These are phyloP conservation scores for Spergularia bocconei DNA, from an alignment of 148 eudicot species.

Conservation along the genomic window DNA sequence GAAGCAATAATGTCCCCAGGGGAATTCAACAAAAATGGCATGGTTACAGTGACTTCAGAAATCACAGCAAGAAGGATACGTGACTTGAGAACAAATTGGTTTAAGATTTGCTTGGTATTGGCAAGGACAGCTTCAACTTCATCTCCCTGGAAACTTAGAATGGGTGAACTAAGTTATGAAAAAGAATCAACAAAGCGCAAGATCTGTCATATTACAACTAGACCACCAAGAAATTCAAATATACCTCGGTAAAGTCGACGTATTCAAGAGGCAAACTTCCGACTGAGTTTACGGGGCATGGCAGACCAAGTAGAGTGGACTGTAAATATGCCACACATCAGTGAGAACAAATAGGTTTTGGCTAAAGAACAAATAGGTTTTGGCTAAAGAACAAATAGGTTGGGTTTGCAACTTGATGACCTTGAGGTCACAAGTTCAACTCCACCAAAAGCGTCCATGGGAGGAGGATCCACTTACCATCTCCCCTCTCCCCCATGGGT, in stretches of 20 bases:
- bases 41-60: not conserved
- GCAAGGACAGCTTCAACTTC: constrained; percentile 96
- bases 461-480: too few relatives aligned
- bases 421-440: too few relatives aligned
- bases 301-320: constrained; percentile 93
- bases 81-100: constrained; percentile 80
- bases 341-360: constrained; percentile 29
- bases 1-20: not conserved
- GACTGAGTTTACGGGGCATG: constrained; percentile 90
- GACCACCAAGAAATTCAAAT: constrained; percentile 3
- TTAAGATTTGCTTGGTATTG: constrained; percentile 85
- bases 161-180: constrained; percentile 9
- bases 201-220: not conserved
- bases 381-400: not conserved
- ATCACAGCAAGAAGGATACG: constrained; percentile 57
- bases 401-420: too few relatives aligned
- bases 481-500: too few relatives aligned
- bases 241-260: constrained; percentile 57
- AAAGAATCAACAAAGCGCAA: constrained; percentile 4
- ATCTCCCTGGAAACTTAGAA: constrained; percentile 54
- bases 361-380: not conserved
- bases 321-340: constrained; percentile 38
- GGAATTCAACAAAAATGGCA: not conserved
- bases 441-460: too few relatives aligned
- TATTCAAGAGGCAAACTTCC: constrained; percentile 86